Base-by-base conservation (phyloP, 208 protist species). In the Leishmania lainsoni region DNA sequence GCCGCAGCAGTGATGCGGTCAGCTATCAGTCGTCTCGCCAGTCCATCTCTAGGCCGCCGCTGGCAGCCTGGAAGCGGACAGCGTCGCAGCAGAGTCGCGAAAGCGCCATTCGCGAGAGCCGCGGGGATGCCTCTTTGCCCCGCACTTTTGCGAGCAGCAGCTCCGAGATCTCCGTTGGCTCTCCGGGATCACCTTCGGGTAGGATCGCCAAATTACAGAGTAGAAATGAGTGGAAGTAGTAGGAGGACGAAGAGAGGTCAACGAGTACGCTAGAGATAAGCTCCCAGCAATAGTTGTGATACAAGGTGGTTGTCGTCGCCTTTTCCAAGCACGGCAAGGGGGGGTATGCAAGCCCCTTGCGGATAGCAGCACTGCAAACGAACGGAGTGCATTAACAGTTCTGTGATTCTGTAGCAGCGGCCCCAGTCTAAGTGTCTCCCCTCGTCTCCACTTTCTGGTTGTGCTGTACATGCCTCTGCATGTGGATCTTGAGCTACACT, bases 1-100 rank as follows among this genome's bases (percentile, higher is more conserved):
- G 81, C 81, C 78, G 83, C 26, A 71, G 58, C 74, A 83, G 80
- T 68, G 86, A 81, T 17, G 74, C 65, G 45, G 78, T 45, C 80
- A 89, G 83, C 78, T 78, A 86, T 80, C 69, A 83, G 72, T 83
- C 83, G 2, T 91, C 87, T 35, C 87, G 85, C 56, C 81, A 87
- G 69, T 90, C 85, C 5, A 75, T 91, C n/a, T 86, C 86, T 17
- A 90, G 89, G 80, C 87, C 89, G 22, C 89, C 89, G 32, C 84
- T 94, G 42, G 88, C 88, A 8, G 89, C 86, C 49, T 74, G 78
- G 52, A 93, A 92, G 86, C 81, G 83, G 52, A 92, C 91, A 48
- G 86, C 85, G 20, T 82, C 84, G 66, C 89, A 94, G 84, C 78
- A 76, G 56, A 84, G 66, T 69, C 87, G 87, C 63, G 88, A 89